Evolutionary conservation across 805 yeast species (phyloP).

Genomic region (Candida koratica): DNA sequence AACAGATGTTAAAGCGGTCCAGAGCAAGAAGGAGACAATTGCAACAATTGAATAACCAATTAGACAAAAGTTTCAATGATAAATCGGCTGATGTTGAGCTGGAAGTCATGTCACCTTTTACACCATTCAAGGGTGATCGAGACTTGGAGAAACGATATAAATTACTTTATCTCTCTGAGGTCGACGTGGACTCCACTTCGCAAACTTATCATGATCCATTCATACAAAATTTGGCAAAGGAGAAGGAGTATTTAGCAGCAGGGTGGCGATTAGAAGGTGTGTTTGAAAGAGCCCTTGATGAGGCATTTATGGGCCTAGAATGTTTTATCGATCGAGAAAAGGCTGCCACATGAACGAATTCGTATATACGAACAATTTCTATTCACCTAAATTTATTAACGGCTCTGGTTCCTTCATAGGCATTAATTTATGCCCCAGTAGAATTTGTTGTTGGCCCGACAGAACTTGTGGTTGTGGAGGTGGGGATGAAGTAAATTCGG

Average conservation of each 20-base stretch:
- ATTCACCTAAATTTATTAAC: constrained; percentile 12
- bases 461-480: constrained; percentile 10
- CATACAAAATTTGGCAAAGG: constrained; percentile 49
- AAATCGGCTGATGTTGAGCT: constrained; percentile 14
- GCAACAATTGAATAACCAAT: constrained; percentile 56
- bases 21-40: constrained; percentile 60
- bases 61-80: constrained; percentile 37
- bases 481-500: constrained; percentile 20
- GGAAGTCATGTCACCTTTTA: constrained; percentile 56
- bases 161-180: constrained; percentile 26
- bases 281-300: constrained; percentile 72
- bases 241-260: constrained; percentile 72
- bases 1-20: constrained; percentile 51
- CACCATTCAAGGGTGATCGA: constrained; percentile 92
- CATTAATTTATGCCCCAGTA: constrained; percentile 12
- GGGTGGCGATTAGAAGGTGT: constrained; percentile 75
- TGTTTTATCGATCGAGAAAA: constrained; percentile 58
- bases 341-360: no score
- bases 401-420: constrained; percentile 15
- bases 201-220: constrained; percentile 43
- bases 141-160: constrained; percentile 51
- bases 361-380: no score
- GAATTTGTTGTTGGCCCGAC: constrained; percentile 5
- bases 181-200: constrained; percentile 9
- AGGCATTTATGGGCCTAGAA: constrained; percentile 86